Evolutionary conservation across 495 filamentous ascomycete genomes (phyloP).

Genomic region (Talaromyces ruber): DNA sequence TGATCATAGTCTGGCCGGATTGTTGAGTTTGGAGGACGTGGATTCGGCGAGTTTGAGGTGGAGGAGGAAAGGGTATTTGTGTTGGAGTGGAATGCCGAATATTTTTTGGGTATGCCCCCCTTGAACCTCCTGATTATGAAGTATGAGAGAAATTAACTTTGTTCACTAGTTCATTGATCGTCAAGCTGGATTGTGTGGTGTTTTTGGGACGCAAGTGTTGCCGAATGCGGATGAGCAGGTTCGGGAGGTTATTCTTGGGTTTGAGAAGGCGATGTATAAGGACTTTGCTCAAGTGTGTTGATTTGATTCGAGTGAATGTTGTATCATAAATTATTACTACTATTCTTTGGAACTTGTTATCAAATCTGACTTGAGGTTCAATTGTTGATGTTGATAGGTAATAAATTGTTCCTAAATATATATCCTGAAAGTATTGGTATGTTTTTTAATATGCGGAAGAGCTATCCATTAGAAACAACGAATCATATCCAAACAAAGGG

Average conservation of each 20-base stretch:
- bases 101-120: conserved; percentile 13
- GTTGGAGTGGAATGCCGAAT: conserved; percentile 20
- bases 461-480: background rate
- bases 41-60: conserved; percentile 18
- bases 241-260: background rate
- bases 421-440: background rate
- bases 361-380: background rate
- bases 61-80: conserved; percentile 12
- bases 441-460: background rate
- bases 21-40: conserved; percentile 10
- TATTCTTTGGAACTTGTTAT: background rate
- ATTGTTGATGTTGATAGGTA: too few relatives aligned
- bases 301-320: background rate
- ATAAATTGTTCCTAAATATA: background rate
- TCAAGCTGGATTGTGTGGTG: conserved; percentile 48
- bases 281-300: background rate
- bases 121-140: background rate
- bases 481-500: conserved; percentile 1
- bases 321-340: background rate
- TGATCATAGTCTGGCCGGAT: conserved; percentile 9
- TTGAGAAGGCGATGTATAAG: background rate
- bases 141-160: background rate
- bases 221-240: conserved; percentile 32
- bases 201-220: conserved; percentile 48
- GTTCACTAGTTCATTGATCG: conserved; percentile 49